Conservation (phyloP, 164 flowering plant genomes). For the Tetracentron sinense region DNA sequence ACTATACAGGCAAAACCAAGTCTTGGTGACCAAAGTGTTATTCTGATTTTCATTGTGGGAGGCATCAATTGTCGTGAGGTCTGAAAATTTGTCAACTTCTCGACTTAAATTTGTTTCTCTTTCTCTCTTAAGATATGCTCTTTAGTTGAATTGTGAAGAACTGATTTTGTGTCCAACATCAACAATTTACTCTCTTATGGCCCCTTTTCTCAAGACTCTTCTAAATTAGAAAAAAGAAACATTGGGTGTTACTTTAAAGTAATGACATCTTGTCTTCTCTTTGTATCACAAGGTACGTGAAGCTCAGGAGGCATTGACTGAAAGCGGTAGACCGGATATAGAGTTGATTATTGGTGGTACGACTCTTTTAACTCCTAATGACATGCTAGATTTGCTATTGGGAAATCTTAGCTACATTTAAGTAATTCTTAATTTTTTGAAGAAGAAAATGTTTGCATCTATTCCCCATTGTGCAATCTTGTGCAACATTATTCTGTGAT, state of each 20-base stretch:
- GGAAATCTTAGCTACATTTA: conserved; percentile 60
- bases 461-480: too few species aligned
- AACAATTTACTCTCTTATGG: too few species aligned
- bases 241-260: not conserved
- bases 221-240: not conserved
- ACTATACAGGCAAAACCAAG: conserved; percentile 80
- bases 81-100: conserved; percentile 18
- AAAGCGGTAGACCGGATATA: conserved; percentile 70
- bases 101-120: not conserved
- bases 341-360: conserved; percentile 87
- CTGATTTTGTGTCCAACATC: not conserved
- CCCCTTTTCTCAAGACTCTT: too few species aligned
- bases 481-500: too few species aligned
- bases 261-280: conserved; percentile 1
- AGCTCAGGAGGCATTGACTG: conserved; percentile 73
- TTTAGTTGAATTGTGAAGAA: too few species aligned
- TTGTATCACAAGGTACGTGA: conserved; percentile 56
- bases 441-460: too few species aligned
- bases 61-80: conserved; percentile 92
- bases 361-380: conserved; percentile 73
- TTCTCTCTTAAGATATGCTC: not conserved
- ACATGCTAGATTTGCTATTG: conserved; percentile 78
- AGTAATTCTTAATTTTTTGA: too few species aligned
- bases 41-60: conserved; percentile 81
- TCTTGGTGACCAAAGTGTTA: conserved; percentile 74